Percentiles rank a stretch among this genome's conserved stretches.
Conservation (phyloP, 345 rosid genomes). For the Draba incana region DNA sequence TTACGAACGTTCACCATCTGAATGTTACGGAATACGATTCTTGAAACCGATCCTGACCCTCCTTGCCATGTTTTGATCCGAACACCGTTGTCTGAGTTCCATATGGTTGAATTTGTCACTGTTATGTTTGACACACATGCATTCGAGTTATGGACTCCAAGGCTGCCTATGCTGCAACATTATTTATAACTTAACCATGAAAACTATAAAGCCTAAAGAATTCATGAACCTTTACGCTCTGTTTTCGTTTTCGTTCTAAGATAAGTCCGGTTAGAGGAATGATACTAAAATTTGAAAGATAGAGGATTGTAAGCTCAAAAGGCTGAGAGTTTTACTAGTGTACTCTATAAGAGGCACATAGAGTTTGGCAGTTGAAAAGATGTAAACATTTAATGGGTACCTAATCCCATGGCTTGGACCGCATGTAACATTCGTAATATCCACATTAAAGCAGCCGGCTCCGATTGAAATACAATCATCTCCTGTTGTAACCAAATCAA, state of each 20-base stretch:
- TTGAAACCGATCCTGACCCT: constrained; percentile 81
- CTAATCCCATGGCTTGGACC: constrained; percentile 98
- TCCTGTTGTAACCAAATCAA: constrained; percentile 45
- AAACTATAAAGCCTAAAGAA: constrained; percentile 10
- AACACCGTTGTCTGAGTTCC: constrained; percentile 69
- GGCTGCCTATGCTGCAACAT: constrained; percentile 82
- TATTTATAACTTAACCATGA: constrained; percentile 3
- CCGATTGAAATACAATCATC: constrained; percentile 91
- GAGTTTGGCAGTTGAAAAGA: constrained; percentile 33
- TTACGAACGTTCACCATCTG: constrained; percentile 76
- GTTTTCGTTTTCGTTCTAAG: background rate
- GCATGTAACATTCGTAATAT: constrained; percentile 76
- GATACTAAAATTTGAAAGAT: background rate
- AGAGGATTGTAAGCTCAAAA: constrained; percentile 4
- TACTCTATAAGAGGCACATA: constrained; percentile 18
- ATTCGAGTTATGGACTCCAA: constrained; percentile 69
- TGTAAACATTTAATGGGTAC: constrained; percentile 39
- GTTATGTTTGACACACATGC: constrained; percentile 87
- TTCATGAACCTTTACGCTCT: background rate
- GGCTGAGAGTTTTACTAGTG: background rate
- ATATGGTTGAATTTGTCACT: constrained; percentile 69
- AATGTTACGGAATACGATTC: constrained; percentile 66
- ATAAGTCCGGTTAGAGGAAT: background rate
- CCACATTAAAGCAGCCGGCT: constrained; percentile 73
- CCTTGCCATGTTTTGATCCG: constrained; percentile 98